Evolutionary conservation across 306 rosid genomes (phyloP).

Genomic region (apple (Malus domestica)): DNA sequence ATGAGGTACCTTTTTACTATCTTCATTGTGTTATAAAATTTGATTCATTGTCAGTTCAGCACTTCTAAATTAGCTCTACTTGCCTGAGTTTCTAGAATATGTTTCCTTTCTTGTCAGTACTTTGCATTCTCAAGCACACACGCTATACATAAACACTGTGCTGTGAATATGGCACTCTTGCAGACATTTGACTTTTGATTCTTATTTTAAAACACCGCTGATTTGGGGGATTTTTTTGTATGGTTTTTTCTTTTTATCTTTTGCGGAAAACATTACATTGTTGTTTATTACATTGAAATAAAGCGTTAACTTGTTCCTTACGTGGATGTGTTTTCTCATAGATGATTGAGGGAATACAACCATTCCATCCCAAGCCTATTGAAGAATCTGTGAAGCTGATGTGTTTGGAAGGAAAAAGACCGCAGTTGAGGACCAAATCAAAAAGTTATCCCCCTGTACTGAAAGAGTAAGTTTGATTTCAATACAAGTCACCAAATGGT

Average conservation of each 20-base stretch:
- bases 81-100: constrained; percentile 12
- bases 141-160: background rate
- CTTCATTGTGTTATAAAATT: background rate
- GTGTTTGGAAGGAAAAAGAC: constrained; percentile 80
- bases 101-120: background rate
- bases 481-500: background rate
- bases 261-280: background rate
- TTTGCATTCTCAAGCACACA: background rate
- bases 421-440: constrained; percentile 63
- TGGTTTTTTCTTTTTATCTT: background rate
- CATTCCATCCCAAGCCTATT: constrained; percentile 57
- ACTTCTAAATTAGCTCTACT: background rate
- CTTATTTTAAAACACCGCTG: background rate
- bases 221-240: background rate
- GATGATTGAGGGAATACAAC: constrained; percentile 87
- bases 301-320: background rate
- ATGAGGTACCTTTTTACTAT: constrained; percentile 54
- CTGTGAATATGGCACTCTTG: background rate
- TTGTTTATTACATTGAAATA: constrained; percentile 2
- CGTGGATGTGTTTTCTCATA: constrained; percentile 16
- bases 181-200: background rate
- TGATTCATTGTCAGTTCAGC: constrained; percentile 10
- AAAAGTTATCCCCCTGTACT: constrained; percentile 83
- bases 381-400: constrained; percentile 61
- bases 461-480: constrained; percentile 64